Evolutionary conservation across 192 early-diverging fungal genomes (phyloP), one percentile per base, ranked within the genome.

Genomic region (Coemansia sp.): DNA sequence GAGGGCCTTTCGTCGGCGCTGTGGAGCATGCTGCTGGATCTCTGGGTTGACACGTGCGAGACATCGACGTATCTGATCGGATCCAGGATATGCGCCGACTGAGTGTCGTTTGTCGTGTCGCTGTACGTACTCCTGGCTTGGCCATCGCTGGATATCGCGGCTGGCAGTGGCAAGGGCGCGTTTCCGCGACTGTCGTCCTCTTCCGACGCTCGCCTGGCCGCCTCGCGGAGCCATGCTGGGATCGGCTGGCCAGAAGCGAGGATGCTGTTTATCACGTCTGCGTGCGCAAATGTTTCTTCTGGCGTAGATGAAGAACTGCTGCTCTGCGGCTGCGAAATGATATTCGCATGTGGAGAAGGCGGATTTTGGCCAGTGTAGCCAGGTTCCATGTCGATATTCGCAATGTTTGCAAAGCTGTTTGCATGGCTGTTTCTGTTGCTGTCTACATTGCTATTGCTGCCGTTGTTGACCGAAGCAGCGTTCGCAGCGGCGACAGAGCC

Each of bases 1-100:
- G 35, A 53, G 16, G 52, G 39, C n/a, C 52, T 25, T 6, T 54
- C 9, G 1, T 30, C 29, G 6, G 27, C 25, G 27, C 27, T 20
- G n/a, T 34, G 52, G n/a, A 16, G 14, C 24, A 29, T 39, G 36
- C 32, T 56, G 45, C 50, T 56, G 8, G 58, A 23, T 23, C 22
- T 20, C 16, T 64, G 55, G 10, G 62, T 64, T 27, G 68, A 64
- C 30, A 47, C 42, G 7, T 29, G 68, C 13, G 68, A 56, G 23
- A 34, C 35, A 16, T 64, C 59, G 8, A 71, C 36, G 32, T 71
- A 71, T 32, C 24, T 54, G 58, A 71, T 71, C 4, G 69, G 61
- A 25, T 57, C 58, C 10, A 56, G 58, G 19, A 25, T 27, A 18
- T 25, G 58, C 7, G 58, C 60, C 14, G 68, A 60, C 22, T 64